A percentile compares a stretch with the other conserved stretches of the same genome.
Conservation (phyloP, 345 rosid genomes). For the Lepidium didymum region DNA sequence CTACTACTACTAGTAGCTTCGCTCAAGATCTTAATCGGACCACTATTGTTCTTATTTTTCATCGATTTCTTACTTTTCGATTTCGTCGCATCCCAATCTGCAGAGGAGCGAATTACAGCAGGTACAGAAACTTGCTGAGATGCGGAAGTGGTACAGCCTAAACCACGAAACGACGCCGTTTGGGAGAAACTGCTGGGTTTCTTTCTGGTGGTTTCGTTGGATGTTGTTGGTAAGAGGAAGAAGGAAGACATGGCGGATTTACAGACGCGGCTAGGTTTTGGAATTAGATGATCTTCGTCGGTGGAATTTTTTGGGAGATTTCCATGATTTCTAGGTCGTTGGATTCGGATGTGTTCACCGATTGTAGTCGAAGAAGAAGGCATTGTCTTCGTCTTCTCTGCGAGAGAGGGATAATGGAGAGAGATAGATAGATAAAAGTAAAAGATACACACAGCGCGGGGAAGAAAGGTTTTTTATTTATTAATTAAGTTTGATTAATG, state of each 20-base stretch:
- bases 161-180: slow-evolving; percentile 49
- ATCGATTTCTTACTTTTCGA: slow-evolving; percentile 37
- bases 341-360: slow-evolving; percentile 40
- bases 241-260: slow-evolving; percentile 32
- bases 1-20: background rate
- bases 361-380: slow-evolving; percentile 38
- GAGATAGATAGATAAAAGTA: slow-evolving; percentile 1
- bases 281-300: slow-evolving; percentile 31
- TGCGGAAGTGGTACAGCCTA: slow-evolving; percentile 72
- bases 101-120: slow-evolving; percentile 67
- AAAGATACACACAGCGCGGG: slow-evolving; percentile 13
- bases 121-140: slow-evolving; percentile 84
- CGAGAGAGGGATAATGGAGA: slow-evolving; percentile 10
- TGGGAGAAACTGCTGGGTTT: slow-evolving; percentile 38
- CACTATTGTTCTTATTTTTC: slow-evolving; percentile 29
- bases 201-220: slow-evolving; percentile 34
- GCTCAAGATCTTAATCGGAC: too few species aligned
- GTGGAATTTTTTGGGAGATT: slow-evolving; percentile 30
- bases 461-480: background rate
- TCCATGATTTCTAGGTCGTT: slow-evolving; percentile 39
- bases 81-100: slow-evolving; percentile 59
- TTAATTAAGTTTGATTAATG: slow-evolving; percentile 7
- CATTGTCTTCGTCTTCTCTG: slow-evolving; percentile 31
- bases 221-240: slow-evolving; percentile 36
- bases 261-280: slow-evolving; percentile 34